Evolutionary conservation across 208 protist species (phyloP).

Genomic region (Hexamita inflata): DNA sequence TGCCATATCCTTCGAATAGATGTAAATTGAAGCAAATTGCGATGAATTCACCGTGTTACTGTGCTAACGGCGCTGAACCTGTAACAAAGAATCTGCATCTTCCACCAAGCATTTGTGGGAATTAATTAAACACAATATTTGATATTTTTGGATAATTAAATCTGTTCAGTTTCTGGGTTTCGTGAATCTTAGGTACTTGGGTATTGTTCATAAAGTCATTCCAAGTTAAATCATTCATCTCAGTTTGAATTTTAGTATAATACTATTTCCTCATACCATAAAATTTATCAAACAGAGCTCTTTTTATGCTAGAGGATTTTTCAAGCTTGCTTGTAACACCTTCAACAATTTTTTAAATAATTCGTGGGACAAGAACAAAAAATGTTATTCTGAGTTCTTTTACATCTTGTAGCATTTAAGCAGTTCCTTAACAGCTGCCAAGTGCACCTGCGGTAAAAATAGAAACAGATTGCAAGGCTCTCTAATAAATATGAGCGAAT

Average conservation of each 20-base stretch:
- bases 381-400: neutral
- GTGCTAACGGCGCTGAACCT: slow-evolving; percentile 16
- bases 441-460: neutral
- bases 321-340: neutral
- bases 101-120: neutral
- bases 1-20: slow-evolving; percentile 28
- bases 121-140: neutral
- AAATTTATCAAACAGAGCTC: neutral
- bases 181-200: neutral
- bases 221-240: neutral
- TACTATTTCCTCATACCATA: neutral
- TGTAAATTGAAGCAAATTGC: neutral
- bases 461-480: neutral
- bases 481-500: neutral
- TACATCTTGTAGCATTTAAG: slow-evolving; percentile 3
- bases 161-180: neutral
- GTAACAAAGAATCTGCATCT: slow-evolving; percentile 6
- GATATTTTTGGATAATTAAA: neutral
- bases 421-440: neutral
- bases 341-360: neutral
- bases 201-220: neutral
- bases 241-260: neutral
- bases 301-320: neutral
- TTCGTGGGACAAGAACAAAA: neutral
- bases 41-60: neutral